Conservation (phyloP, 192 early-diverging fungal species). For the Entophlyctis luteolus region DNA sequence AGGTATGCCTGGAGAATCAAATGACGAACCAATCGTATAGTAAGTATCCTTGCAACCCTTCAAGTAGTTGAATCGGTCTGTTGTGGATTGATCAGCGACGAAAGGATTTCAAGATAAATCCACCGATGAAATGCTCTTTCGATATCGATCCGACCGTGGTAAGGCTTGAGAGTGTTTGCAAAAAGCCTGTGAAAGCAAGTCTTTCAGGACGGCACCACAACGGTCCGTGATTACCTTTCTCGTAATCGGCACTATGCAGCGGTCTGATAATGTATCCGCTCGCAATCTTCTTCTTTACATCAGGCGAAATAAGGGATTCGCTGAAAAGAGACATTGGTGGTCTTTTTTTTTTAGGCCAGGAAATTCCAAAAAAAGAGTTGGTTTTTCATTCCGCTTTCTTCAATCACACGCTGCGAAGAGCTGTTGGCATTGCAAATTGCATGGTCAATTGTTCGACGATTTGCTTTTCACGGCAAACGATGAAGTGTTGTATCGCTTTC, state of each 20-base stretch:
- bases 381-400: too few relatives aligned
- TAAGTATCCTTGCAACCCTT: slow-evolving; percentile 69
- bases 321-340: slow-evolving; percentile 58
- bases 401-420: too few relatives aligned
- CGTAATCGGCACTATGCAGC: slow-evolving; percentile 70
- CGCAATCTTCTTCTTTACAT: slow-evolving; percentile 57
- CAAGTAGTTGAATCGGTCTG: slow-evolving; percentile 74
- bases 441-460: too few relatives aligned
- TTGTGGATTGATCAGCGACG: neutral
- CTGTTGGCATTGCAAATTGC: too few relatives aligned
- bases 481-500: too few relatives aligned
- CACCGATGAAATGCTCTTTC: slow-evolving; percentile 66
- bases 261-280: slow-evolving; percentile 72
- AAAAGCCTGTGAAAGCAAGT: slow-evolving; percentile 38
- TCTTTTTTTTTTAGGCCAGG: too few relatives aligned
- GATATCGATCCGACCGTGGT: slow-evolving; percentile 73
- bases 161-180: slow-evolving; percentile 61
- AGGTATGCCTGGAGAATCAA: neutral
- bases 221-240: slow-evolving; percentile 53
- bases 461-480: too few relatives aligned
- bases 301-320: slow-evolving; percentile 62
- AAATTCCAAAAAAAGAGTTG: too few relatives aligned
- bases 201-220: slow-evolving; percentile 40
- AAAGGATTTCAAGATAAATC: neutral
- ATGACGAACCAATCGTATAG: slow-evolving; percentile 23